Evolutionary conservation across 352 stramenopile genomes (phyloP), one percentile per base, ranked within the genome.

Genomic region (Globisporangium splendens): DNA sequence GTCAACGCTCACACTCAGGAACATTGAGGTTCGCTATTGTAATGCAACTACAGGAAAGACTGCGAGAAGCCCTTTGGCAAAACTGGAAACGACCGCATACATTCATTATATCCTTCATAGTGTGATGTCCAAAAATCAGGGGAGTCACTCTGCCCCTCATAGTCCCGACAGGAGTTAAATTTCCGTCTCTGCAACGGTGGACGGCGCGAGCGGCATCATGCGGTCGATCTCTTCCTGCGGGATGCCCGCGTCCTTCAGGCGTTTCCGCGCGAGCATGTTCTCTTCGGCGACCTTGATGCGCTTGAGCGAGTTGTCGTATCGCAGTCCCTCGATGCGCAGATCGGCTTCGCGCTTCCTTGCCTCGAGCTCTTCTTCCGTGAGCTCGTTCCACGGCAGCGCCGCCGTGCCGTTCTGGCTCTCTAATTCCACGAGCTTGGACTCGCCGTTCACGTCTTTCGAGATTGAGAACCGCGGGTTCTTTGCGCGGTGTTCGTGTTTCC

Each of bases 181-280:
- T 8, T 44, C 39, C 13, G 39, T n/a, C 17, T 44, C 39, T 44
- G 13, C 12, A 35, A 35, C 28, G 39, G 39, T 44, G 13, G 39
- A n/a, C 17, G 12, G 39, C 2, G 39, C 39, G 8, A 44, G 39
- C 21, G 61, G 61, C 17, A 68, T 53, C 50, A 68, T 66, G 35
- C 44, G 48, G 50, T 68, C 61, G 44, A 68, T 61, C 49, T 68
- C 56, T 0, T 54, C 50, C 44, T 68, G 56, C 1, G 55, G 12
- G 38, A 68, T 65, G 35, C 61, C 61, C 2, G 72, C 75, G 57
- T 84, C 72, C 24, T 73, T 63, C 58, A 84, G 47, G 35, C 70
- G 74, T 53, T 81, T 80, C 46, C 74, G 66, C 41, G 74, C 67
- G 14, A 84, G 53, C 38, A 72, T 59, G 35, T 65, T 68, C 61